Percentiles rank a stretch among this genome's conserved stretches.
Evolutionary conservation across 768 basidiomycete species (phyloP).

Genomic region (Tricholoma matsutake): DNA sequence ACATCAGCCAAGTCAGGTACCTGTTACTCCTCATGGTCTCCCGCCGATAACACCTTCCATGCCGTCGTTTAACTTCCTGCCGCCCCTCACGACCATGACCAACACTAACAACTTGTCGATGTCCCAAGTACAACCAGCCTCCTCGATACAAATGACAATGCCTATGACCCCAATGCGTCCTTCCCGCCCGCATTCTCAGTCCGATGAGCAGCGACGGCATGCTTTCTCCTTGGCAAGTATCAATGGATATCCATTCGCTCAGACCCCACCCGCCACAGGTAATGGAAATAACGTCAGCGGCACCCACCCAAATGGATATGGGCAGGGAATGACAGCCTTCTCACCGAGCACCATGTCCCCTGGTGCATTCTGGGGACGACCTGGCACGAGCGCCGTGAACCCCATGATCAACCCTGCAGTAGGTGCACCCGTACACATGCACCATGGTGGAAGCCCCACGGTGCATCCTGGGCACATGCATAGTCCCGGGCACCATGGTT

Average conservation of each 20-base stretch:
- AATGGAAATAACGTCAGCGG: conserved; percentile 14
- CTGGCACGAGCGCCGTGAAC: conserved; percentile 42
- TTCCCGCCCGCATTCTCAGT: background rate
- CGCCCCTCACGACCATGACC: conserved; percentile 37
- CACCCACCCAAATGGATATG: conserved; percentile 9
- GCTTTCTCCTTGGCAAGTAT: conserved; percentile 42
- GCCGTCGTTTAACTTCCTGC: conserved; percentile 89
- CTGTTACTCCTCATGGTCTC: conserved; percentile 74
- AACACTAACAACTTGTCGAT: conserved; percentile 6
- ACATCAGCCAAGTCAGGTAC: conserved; percentile 16
- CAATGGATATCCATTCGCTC: background rate
- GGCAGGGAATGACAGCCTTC: conserved; percentile 35
- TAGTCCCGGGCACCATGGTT: background rate
- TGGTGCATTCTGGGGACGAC: conserved; percentile 70
- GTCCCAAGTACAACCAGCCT: conserved; percentile 1
- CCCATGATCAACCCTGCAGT: conserved; percentile 45
- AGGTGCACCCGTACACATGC: conserved; percentile 41
- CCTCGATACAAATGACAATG: background rate
- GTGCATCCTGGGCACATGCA: background rate
- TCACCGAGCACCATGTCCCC: conserved; percentile 77
- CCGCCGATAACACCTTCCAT: conserved; percentile 96
- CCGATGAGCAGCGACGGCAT: conserved; percentile 21
- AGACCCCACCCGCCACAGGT: conserved; percentile 57
- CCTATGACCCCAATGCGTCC: background rate
- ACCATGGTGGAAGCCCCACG: conserved; percentile 7